These are phyloP conservation scores for Cladosporium sp. DNA, from an alignment of 2,329 filamentous ascomycete genomes.

Conservation along the genomic window DNA sequence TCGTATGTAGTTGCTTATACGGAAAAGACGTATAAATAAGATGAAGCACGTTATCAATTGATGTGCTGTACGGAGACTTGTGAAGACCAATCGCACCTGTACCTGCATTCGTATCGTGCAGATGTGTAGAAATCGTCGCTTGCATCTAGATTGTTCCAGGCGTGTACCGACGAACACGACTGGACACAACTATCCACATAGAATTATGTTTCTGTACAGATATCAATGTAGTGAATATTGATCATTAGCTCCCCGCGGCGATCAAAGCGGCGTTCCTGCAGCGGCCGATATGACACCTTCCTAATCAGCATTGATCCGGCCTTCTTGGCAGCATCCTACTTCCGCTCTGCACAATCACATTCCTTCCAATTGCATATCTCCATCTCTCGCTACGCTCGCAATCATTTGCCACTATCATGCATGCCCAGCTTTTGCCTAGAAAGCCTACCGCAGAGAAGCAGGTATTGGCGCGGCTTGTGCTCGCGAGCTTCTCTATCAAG, in stretches of 20 bases:
- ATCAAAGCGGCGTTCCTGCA: neutral
- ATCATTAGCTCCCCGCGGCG: neutral
- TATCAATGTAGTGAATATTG: no score
- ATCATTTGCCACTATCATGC: neutral
- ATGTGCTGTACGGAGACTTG: no score
- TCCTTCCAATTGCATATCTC: neutral
- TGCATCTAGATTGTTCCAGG: no score
- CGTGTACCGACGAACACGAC: no score
- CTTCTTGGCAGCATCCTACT: neutral
- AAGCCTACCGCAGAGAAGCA: slow-evolving; percentile 9
- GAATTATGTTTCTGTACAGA: no score
- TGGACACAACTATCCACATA: no score
- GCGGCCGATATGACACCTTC: slow-evolving; percentile 1
- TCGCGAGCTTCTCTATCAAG: slow-evolving; percentile 6
- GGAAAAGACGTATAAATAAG: no score
- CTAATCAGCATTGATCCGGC: slow-evolving; percentile 9
- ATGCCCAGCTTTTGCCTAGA: slow-evolving; percentile 4
- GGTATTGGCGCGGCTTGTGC: slow-evolving; percentile 10
- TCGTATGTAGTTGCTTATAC: no score
- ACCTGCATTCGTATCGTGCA: no score
- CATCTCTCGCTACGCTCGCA: neutral
- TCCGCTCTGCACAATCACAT: neutral
- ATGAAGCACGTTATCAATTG: no score
- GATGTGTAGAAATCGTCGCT: no score
- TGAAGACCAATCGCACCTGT: no score